Conservation (phyloP, 73 alveolate genomes). For the Uronychia binucleata region DNA sequence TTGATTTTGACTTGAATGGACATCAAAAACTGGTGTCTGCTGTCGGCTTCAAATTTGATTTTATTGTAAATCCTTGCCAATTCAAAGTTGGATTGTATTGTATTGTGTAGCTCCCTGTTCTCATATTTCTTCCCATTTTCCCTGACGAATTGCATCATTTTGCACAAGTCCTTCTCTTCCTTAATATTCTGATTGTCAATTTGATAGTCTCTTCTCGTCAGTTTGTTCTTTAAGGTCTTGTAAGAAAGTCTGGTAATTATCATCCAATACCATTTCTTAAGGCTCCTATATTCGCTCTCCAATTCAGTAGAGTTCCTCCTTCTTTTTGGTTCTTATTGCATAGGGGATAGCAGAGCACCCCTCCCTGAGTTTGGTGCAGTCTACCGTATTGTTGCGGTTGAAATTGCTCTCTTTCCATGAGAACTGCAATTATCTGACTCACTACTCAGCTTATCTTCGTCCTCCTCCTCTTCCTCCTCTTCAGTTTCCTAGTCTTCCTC, state of each 20-base stretch:
- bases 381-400: no score
- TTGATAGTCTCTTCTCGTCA: neutral
- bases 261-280: neutral
- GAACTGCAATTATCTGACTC: conserved; percentile 26
- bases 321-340: neutral
- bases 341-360: no score
- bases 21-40: conserved; percentile 11
- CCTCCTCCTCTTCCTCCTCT: conserved; percentile 29
- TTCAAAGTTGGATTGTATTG: neutral
- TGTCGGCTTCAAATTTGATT: conserved; percentile 26
- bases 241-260: neutral
- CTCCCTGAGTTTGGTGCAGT: no score
- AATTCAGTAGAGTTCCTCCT: neutral
- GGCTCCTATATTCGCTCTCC: neutral
- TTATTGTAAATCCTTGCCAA: conserved; percentile 6
- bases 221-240: neutral
- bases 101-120: neutral
- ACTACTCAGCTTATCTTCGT: conserved; percentile 27
- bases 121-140: neutral
- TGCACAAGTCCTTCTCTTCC: neutral
- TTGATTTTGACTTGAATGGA: conserved; percentile 12
- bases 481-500: conserved; percentile 11
- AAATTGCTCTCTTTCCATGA: no score
- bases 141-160: neutral
- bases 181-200: neutral